Base-by-base conservation (phyloP, 805 yeast genomes). In the Ogataea nitratoaversa region DNA sequence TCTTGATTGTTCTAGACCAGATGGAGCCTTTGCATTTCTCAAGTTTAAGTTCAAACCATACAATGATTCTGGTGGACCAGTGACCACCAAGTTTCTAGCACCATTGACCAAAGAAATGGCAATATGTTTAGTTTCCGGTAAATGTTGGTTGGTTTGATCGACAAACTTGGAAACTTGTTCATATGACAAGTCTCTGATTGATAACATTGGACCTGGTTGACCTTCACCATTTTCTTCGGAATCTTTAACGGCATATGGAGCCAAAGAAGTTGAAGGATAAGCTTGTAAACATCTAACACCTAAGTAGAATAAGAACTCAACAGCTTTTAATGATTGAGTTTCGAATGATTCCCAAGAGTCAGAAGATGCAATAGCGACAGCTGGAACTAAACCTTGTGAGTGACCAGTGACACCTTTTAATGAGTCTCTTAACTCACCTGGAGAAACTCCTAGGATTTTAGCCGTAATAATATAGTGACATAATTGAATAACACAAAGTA, bases 61-160 rank as follows among this genome's bases (percentile, higher is more conserved):
- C 47, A 93, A 72, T 3, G 98, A 89, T 74, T 90, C 96, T 42
- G 99, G 98, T 36, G 98, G 99, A 64, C 99, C 99, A 18, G 95
- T 79, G 35, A 91, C 89, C 42, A 93, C 99, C 69, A 89, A 75
- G 66, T 89, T 87, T 70, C 96, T 79, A 35, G 96, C 96, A 64
- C 99, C 99, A 62, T 93, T 93, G 54, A 90, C 75, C 62, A 93
- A 78, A 32, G 98, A 89, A 49, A 93, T 82, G 45, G 82, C 86
- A 57, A 93, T 83, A 60, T 88, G 96, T 67, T 87, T 88, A 56
- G 87, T 96, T 38, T 72, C 69, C 53, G 99, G 97, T 68, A 93
- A 77, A 68, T 90, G 98, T 60, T 84, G 79, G 70, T 93, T 93
- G 44, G 99, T 93, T 64, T 78, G 79, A 47, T 82, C 84, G 50